Evolutionary conservation across 305 asterid species (phyloP).

Genomic region (Fraxinus latifolia): DNA sequence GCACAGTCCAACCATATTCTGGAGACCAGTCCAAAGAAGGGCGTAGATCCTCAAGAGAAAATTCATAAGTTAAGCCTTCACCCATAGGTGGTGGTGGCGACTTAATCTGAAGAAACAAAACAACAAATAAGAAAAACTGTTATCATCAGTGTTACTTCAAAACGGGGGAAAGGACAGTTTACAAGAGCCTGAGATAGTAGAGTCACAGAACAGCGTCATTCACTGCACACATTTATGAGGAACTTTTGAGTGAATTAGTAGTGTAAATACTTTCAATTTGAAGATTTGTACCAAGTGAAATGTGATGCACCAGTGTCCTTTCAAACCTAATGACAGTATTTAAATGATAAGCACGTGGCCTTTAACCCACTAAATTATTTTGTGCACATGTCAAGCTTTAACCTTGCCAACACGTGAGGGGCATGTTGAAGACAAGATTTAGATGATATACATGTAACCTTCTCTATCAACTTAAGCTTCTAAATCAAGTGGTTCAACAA

Average conservation of each 20-base stretch:
- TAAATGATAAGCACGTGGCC: neutral
- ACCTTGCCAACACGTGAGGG: neutral
- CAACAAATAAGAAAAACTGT: neutral
- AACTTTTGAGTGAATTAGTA: neutral
- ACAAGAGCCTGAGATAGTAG: neutral
- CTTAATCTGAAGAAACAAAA: constrained; percentile 44
- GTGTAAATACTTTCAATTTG: neutral
- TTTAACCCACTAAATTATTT: neutral
- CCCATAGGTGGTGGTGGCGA: constrained; percentile 61
- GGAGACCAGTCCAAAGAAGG: constrained; percentile 84
- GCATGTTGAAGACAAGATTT: neutral
- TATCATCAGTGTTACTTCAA: neutral
- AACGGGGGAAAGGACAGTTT: neutral
- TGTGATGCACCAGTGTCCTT: constrained; percentile 6
- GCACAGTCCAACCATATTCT: constrained; percentile 61
- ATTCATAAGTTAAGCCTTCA: constrained; percentile 57
- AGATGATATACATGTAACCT: neutral
- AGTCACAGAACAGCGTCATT: neutral
- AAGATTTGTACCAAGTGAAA: constrained; percentile 8
- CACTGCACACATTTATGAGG: neutral
- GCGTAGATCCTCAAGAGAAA: constrained; percentile 53
- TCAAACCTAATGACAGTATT: neutral
- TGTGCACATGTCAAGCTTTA: neutral
- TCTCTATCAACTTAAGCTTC: neutral
- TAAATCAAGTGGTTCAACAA: neutral